Percentiles rank a stretch among this genome's conserved stretches.
These are phyloP conservation scores for Paramecium caudatum DNA, from an alignment of 73 alveolate species.

Conservation along the genomic window DNA sequence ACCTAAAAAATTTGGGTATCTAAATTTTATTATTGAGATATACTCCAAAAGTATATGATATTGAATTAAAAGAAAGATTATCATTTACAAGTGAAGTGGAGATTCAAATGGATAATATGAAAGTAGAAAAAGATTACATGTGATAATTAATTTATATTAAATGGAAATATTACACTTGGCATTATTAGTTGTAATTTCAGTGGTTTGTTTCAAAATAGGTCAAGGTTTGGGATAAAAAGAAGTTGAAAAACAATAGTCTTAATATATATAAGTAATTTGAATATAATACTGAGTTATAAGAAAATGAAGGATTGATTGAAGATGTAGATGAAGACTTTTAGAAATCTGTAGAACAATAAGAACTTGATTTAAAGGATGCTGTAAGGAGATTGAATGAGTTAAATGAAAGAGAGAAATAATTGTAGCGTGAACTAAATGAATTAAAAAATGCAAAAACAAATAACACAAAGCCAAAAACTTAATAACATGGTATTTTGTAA, in stretches of 20 bases:
- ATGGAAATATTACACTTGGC: slow-evolving; percentile 68
- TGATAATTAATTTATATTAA: background rate
- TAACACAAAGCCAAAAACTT: background rate
- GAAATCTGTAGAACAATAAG: slow-evolving; percentile 52
- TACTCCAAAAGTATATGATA: slow-evolving; percentile 10
- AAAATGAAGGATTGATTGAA: slow-evolving; percentile 55
- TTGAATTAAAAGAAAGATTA: background rate
- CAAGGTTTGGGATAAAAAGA: slow-evolving; percentile 24
- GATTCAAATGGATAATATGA: background rate
- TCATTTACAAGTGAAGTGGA: background rate
- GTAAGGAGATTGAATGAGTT: background rate
- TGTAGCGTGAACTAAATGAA: background rate
- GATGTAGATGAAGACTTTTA: slow-evolving; percentile 29
- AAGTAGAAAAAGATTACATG: slow-evolving; percentile 18
- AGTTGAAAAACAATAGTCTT: slow-evolving; percentile 24
- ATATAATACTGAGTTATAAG: background rate
- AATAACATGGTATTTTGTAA: slow-evolving; percentile 29
- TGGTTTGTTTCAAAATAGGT: slow-evolving; percentile 39
- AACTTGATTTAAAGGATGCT: slow-evolving; percentile 44
- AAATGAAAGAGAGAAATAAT: slow-evolving; percentile 34
- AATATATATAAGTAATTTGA: background rate
- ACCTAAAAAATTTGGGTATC: slow-evolving; percentile 73
- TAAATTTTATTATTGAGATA: background rate
- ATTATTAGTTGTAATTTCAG: slow-evolving; percentile 30
- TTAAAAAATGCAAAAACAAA: slow-evolving; percentile 29